Evolutionary conservation across 495 filamentous ascomycete species (phyloP), one percentile per base, ranked within the genome.

Genomic region (Massariosphaeria phaeospora): DNA sequence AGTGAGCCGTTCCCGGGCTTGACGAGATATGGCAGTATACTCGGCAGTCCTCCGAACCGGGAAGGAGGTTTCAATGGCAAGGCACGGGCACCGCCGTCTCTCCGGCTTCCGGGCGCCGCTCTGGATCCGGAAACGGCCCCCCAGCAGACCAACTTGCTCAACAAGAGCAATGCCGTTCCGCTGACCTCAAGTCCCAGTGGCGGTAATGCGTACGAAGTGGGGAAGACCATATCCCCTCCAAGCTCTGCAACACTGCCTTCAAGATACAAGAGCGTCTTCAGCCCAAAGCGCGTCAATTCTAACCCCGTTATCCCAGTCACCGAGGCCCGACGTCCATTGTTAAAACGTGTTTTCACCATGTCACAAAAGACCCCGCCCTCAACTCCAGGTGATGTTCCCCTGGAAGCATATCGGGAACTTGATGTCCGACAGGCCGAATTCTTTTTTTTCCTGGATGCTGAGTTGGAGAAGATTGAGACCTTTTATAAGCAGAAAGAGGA

Each of bases 401-500:
- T 76, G 15, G 77, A 78, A 53, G 66, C 68, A 17, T 75, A 73
- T 56, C 72, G 67, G 15, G 79, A 87, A 62, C 47, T 83, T 55
- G 71, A 81, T 57, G 73, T 76, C 21, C 77, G 81, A 13, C 80
- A 89, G 63, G 78, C 78, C 36, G 86, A 93, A 42, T 96, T 95
- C 64, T 88, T 88, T 60, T 68, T 65, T 0, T 95, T 88, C 62
- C 70, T 96, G 36, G 87, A 95, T 62, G 69, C 66, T 18, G 84
- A 96, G 66, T 70, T 96, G n/a, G 69, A 79, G 31, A 96, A 95
- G 69, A 85, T 95, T 33, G 89, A 95, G 61, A 67, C 75, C 0
- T 96, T 95, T 66, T 95, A 96, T 72, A 80, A 78, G 57, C 70
- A 73, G 64, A 95, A 91, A 62, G 90, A 95, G 65, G 75, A 84